phyloP scores from a whole-genome alignment of 129 eudicot genomes.

The Flaveria robusta region DNA sequence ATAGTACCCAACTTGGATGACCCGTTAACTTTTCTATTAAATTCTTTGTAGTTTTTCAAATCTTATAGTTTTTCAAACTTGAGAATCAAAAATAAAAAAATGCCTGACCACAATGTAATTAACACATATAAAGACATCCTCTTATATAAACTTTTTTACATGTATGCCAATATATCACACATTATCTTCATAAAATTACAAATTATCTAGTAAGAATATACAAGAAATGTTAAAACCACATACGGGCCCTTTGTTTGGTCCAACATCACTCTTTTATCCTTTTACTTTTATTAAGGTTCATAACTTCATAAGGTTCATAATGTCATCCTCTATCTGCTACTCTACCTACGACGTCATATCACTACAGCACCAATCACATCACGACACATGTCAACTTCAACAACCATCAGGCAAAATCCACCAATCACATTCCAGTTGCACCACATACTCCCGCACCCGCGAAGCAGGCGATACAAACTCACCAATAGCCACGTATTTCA shows the following conservation, averaged over 20 bases:
- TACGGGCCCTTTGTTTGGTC: not conserved
- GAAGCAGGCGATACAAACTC: conserved; percentile 9
- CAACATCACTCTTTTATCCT: conserved; percentile 2
- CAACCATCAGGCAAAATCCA: not conserved
- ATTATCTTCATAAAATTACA: not conserved
- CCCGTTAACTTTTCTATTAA: no score
- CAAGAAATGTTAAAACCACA: not conserved
- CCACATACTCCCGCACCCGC: not conserved
- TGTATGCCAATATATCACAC: no score
- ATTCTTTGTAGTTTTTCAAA: no score
- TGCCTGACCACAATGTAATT: no score
- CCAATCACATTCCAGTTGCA: not conserved
- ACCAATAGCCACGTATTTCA: not conserved
- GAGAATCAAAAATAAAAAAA: no score
- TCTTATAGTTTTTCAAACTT: no score
- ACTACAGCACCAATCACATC: not conserved
- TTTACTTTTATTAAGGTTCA: no score
- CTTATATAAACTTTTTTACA: no score
- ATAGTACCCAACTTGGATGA: no score
- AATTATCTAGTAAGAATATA: not conserved
- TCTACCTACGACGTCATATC: not conserved
- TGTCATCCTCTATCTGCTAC: not conserved
- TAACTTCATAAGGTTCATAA: no score
- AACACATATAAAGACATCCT: no score
- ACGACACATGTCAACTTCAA: not conserved